Evolutionary conservation across 768 basidiomycete species (phyloP).

Genomic region (Lentinus brumalis): DNA sequence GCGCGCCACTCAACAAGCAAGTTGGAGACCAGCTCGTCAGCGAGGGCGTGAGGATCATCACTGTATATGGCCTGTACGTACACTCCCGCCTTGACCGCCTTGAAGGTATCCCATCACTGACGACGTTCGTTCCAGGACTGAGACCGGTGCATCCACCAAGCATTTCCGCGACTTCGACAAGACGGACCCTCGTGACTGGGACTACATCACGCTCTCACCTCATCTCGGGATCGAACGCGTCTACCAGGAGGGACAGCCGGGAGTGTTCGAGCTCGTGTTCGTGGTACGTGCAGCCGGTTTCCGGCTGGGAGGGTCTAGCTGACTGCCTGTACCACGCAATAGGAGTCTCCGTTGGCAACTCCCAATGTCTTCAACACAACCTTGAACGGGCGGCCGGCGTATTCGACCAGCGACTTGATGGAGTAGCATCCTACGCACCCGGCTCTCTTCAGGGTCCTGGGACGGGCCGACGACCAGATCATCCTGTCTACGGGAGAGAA

Average conservation of each 20-base stretch:
- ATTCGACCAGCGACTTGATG: slow-evolving; percentile 44
- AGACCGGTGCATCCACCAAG: slow-evolving; percentile 12
- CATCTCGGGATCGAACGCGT: slow-evolving; percentile 30
- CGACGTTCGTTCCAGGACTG: slow-evolving; percentile 2
- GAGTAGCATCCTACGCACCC: slow-evolving; percentile 41
- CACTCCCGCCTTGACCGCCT: too few species aligned
- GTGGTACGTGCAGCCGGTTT: slow-evolving; percentile 32
- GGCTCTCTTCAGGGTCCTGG: slow-evolving; percentile 39
- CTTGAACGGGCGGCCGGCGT: slow-evolving; percentile 34
- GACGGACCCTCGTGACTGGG: slow-evolving; percentile 28
- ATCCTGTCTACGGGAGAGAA: slow-evolving; percentile 43
- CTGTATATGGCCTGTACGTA: slow-evolving; percentile 41
- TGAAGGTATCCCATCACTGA: neutral
- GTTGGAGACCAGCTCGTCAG: slow-evolving; percentile 36
- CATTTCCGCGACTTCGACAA: neutral
- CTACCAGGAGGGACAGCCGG: slow-evolving; percentile 34
- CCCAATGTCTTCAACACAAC: slow-evolving; percentile 17
- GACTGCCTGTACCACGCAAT: neutral
- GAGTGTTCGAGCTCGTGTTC: slow-evolving; percentile 39
- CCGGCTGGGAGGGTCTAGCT: neutral
- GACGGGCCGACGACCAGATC: slow-evolving; percentile 49
- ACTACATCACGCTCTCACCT: slow-evolving; percentile 35
- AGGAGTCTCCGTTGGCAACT: slow-evolving; percentile 11
- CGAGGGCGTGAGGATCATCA: slow-evolving; percentile 34
- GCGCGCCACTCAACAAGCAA: slow-evolving; percentile 39